Conservation (phyloP, 2,329 filamentous ascomycete species). For the Acrocalymma vagum region DNA sequence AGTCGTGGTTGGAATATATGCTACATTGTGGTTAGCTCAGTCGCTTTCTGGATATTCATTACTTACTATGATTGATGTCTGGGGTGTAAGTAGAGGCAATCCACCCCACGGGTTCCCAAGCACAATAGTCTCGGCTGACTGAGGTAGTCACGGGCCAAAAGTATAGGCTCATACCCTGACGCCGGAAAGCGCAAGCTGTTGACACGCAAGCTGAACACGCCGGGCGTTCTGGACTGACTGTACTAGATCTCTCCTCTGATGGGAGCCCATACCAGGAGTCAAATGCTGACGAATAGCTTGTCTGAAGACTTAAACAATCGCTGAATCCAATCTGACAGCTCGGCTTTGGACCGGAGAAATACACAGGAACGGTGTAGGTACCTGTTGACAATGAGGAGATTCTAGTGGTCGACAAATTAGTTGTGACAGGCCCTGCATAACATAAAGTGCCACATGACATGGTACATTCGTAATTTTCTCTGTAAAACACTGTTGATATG, state of each 20-base stretch:
- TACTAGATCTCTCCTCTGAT: not conserved
- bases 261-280: too few relatives aligned
- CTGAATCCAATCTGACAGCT: slow-evolving; percentile 21
- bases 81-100: slow-evolving; percentile 8
- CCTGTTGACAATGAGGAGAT: not conserved
- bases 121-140: slow-evolving; percentile 22
- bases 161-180: slow-evolving; percentile 20
- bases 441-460: slow-evolving; percentile 21
- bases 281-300: slow-evolving; percentile 19
- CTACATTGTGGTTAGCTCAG: too few relatives aligned
- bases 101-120: slow-evolving; percentile 14
- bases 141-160: slow-evolving; percentile 21
- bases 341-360: slow-evolving; percentile 13
- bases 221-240: slow-evolving; percentile 6
- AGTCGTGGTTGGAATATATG: slow-evolving; percentile 21
- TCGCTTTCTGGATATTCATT: too few relatives aligned
- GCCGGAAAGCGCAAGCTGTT: slow-evolving; percentile 21
- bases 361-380: not conserved
- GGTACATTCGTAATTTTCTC: slow-evolving; percentile 15
- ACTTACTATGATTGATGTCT: slow-evolving; percentile 16
- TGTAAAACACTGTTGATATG: slow-evolving; percentile 8
- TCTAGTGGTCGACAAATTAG: slow-evolving; percentile 9
- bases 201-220: slow-evolving; percentile 21
- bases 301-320: slow-evolving; percentile 18
- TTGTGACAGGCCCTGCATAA: slow-evolving; percentile 19